phyloP scores from a whole-genome alignment of 331 rosid species.

The Telfairia occidentalis region DNA sequence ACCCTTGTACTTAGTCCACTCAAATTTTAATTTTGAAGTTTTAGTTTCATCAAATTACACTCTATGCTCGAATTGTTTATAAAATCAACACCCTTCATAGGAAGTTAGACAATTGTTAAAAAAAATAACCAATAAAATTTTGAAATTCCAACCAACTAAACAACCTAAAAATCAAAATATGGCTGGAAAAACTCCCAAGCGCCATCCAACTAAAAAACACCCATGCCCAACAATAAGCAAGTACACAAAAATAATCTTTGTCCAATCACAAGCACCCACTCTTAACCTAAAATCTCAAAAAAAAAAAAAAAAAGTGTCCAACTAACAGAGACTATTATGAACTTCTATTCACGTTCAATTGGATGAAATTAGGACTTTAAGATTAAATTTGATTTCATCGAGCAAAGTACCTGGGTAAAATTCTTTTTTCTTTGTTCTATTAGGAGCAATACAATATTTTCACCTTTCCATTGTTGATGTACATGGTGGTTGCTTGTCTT shows the following conservation, averaged over 20 bases:
- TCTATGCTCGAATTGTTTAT: not conserved
- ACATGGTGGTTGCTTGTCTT: not conserved
- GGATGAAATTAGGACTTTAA: not conserved
- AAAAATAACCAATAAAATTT: not conserved
- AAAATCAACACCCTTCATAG: not conserved
- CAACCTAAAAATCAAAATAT: not conserved
- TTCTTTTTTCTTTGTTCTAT: not conserved
- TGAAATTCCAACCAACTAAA: not conserved
- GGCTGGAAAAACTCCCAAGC: not conserved
- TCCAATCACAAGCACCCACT: not conserved
- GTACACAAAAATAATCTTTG: not conserved
- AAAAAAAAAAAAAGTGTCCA: not conserved
- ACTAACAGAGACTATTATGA: not conserved
- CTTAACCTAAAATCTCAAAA: not conserved
- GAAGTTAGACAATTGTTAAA: not conserved
- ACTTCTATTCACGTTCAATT: not conserved
- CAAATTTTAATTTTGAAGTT: not conserved
- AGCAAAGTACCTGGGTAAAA: not conserved
- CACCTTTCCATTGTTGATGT: not conserved
- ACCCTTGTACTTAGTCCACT: not conserved
- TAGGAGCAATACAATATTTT: not conserved
- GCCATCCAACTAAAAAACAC: not conserved
- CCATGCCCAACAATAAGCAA: not conserved
- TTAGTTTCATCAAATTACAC: not conserved
- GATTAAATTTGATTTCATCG: not conserved